phyloP scores from a whole-genome alignment of 345 rosid species.

The Populus alba region DNA sequence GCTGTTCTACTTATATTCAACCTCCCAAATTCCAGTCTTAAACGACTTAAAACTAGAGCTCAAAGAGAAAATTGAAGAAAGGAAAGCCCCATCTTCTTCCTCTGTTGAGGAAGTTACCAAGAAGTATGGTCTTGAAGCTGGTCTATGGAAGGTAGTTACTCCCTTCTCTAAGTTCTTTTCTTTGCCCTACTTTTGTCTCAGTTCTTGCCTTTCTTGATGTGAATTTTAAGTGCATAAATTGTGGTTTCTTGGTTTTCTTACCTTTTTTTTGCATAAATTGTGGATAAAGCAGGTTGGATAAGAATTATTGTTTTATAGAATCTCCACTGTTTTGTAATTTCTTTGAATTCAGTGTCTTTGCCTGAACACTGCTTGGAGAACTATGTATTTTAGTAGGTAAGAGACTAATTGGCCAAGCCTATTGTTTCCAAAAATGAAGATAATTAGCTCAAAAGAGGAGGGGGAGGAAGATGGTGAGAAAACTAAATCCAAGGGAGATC shows the following conservation, averaged over 20 bases:
- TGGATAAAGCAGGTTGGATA: not conserved
- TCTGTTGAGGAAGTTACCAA: slow-evolving; percentile 69
- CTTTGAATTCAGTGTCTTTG: not conserved
- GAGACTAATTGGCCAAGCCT: not conserved
- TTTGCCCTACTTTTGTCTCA: not conserved
- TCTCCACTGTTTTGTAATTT: not conserved
- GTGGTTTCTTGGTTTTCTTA: not conserved
- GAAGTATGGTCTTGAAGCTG: slow-evolving; percentile 90
- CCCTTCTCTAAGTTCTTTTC: slow-evolving; percentile 1
- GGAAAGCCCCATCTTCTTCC: slow-evolving; percentile 34
- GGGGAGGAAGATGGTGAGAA: slow-evolving; percentile 35
- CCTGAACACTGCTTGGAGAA: not conserved
- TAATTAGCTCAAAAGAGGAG: slow-evolving; percentile 70
- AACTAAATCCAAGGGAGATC: slow-evolving; percentile 64
- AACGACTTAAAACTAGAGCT: slow-evolving; percentile 51
- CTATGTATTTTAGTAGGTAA: not conserved
- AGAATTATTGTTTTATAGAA: not conserved
- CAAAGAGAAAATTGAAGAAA: slow-evolving; percentile 32
- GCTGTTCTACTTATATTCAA: slow-evolving; percentile 21
- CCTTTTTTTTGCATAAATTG: not conserved
- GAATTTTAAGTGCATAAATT: not conserved
- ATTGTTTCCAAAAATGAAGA: slow-evolving; percentile 32
- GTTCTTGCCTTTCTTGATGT: not conserved
- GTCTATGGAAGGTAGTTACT: slow-evolving; percentile 84
- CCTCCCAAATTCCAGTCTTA: slow-evolving; percentile 28